A percentile compares a stretch with the other conserved stretches of the same genome.
Evolutionary conservation across 2,329 filamentous ascomycete species (phyloP).

Genomic region (Exophiala mesophila): DNA sequence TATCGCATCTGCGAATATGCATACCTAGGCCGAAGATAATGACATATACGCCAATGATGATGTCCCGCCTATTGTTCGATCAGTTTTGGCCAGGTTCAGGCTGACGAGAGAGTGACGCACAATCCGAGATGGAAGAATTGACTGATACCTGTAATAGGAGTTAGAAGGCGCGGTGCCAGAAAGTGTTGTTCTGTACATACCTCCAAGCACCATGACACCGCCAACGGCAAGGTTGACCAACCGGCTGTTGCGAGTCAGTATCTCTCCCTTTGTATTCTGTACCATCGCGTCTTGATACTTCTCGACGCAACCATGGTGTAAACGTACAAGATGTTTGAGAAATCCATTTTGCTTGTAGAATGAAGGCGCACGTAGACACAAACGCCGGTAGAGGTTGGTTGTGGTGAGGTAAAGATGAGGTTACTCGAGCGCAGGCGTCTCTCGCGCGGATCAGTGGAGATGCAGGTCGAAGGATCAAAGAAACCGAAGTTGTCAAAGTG

Average conservation of each 20-base stretch:
- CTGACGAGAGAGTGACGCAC: slow-evolving; percentile 20
- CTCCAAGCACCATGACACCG: slow-evolving; percentile 81
- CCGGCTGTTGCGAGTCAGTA: slow-evolving; percentile 56
- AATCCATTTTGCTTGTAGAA: slow-evolving; percentile 62
- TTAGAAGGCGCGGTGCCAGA: slow-evolving; percentile 23
- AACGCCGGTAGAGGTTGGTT: not conserved
- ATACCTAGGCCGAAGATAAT: slow-evolving; percentile 83
- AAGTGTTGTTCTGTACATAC: slow-evolving; percentile 41
- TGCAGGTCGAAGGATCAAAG: too few species aligned
- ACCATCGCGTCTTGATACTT: not conserved
- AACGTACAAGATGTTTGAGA: slow-evolving; percentile 85
- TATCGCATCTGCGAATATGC: slow-evolving; percentile 33
- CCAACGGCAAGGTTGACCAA: slow-evolving; percentile 89
- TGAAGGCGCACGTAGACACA: not conserved
- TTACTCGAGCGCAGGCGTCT: too few species aligned
- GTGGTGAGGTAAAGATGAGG: too few species aligned
- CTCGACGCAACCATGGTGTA: too few species aligned
- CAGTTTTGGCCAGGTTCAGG: slow-evolving; percentile 10
- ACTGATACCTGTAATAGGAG: slow-evolving; percentile 33
- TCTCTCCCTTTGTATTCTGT: not conserved
- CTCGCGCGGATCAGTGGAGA: too few species aligned
- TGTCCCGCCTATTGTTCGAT: slow-evolving; percentile 51
- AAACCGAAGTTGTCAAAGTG: too few species aligned
- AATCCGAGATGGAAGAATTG: slow-evolving; percentile 42
- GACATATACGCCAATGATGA: slow-evolving; percentile 81